These are phyloP conservation scores for Aspergillus pseudonomiae DNA, from an alignment of 2,329 filamentous ascomycete genomes.

Conservation along the genomic window DNA sequence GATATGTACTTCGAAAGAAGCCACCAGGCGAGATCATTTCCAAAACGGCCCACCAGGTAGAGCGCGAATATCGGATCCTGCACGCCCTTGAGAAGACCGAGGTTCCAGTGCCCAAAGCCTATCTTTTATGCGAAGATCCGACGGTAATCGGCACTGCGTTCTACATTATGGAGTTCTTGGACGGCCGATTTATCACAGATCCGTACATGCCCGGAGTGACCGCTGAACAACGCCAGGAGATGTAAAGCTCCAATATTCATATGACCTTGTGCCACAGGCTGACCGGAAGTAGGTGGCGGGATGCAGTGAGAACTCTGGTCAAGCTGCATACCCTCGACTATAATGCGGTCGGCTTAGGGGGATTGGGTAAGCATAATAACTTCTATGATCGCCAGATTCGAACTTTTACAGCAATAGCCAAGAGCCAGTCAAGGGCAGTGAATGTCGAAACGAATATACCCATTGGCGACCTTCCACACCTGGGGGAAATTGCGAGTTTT, in stretches of 20 bases:
- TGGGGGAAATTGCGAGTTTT: not conserved
- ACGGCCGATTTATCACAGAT: constrained; percentile 1
- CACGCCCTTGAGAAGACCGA: not conserved
- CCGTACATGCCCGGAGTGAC: not conserved
- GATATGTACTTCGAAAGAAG: not conserved
- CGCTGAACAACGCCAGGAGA: not conserved
- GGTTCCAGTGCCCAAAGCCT: not conserved
- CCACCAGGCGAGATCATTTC: not conserved
- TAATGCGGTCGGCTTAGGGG: not conserved
- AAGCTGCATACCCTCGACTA: constrained; percentile 6
- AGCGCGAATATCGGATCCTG: not conserved
- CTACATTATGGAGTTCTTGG: constrained; percentile 12
- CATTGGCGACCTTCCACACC: not conserved
- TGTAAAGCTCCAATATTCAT: not conserved
- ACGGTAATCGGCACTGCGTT: constrained; percentile 2
- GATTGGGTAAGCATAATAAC: not conserved
- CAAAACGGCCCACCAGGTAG: not conserved
- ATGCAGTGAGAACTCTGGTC: not conserved
- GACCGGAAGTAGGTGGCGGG: not conserved
- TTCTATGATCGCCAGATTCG: constrained; percentile 9
- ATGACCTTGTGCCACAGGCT: not conserved
- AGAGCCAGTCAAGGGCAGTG: not conserved
- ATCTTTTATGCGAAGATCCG: not conserved
- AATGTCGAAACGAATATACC: not conserved
- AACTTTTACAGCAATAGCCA: not conserved